phyloP scores from a whole-genome alignment of 345 rosid genomes.

The Mercurialis annua region DNA sequence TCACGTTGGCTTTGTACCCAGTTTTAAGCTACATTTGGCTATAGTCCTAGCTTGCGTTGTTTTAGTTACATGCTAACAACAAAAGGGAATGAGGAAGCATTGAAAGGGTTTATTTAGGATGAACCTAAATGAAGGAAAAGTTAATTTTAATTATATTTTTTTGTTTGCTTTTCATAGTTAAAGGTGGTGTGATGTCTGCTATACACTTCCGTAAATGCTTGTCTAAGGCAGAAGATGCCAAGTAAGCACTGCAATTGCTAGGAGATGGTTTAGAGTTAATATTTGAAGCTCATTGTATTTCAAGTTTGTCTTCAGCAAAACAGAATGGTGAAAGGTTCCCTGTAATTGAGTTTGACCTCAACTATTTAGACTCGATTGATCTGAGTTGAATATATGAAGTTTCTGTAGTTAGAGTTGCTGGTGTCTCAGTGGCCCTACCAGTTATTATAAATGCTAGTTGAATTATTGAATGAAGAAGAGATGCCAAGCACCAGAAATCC shows the following conservation, averaged over 20 bases:
- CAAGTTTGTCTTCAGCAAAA: not conserved
- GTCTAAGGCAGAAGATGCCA: not conserved
- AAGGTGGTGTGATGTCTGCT: not conserved
- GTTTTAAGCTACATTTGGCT: not conserved
- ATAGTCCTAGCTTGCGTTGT: not conserved
- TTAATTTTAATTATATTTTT: not conserved
- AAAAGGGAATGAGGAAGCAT: not conserved
- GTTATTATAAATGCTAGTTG: not conserved
- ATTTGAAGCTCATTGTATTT: not conserved
- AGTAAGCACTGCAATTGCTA: not conserved
- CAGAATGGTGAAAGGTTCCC: not conserved
- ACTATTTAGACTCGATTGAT: not conserved
- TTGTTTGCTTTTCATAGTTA: not conserved
- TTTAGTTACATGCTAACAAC: not conserved
- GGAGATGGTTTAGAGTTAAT: not conserved
- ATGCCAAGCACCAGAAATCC: not conserved
- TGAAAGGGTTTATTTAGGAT: too few species aligned
- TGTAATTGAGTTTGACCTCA: not conserved
- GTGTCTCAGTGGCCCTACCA: not conserved
- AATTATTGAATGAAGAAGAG: slow-evolving; percentile 4
- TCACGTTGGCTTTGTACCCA: not conserved
- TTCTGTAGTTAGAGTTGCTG: not conserved
- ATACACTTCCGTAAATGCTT: not conserved
- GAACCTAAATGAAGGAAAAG: not conserved
- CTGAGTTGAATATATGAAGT: not conserved